These are phyloP conservation scores for Colletotrichum cereale DNA, from an alignment of 2,329 filamentous ascomycete species.

Conservation along the genomic window DNA sequence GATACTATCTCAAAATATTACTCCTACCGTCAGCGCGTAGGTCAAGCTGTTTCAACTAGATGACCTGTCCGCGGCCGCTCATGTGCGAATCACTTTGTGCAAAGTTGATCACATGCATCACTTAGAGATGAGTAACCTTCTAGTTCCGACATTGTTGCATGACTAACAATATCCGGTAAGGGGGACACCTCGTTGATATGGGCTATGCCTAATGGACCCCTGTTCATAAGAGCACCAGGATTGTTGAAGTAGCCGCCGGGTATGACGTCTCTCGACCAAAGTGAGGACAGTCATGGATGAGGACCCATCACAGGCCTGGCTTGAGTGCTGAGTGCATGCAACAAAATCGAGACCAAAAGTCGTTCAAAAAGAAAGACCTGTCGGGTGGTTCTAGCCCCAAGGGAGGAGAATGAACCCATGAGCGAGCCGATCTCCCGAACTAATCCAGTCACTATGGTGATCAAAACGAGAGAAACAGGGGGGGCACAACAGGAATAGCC, in stretches of 20 bases:
- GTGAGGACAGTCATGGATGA: no score
- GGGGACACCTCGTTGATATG: slow-evolving; percentile 6
- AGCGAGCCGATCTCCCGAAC: neutral
- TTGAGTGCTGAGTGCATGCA: neutral
- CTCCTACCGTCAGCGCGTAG: neutral
- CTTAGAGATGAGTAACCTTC: neutral
- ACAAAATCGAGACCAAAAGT: neutral
- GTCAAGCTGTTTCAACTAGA: no score
- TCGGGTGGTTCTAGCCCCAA: neutral
- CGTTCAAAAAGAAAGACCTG: neutral
- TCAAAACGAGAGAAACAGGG: neutral
- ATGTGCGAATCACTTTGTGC: neutral
- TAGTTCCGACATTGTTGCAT: neutral
- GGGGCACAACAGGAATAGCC: neutral
- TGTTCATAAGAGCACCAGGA: neutral
- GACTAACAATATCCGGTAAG: neutral
- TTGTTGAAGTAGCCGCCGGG: neutral
- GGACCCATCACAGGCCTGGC: neutral
- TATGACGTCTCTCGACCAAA: neutral
- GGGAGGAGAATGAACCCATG: no score
- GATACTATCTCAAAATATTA: no score
- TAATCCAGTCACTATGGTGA: neutral
- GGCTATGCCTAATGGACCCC: neutral
- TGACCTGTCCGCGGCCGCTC: neutral
- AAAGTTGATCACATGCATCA: neutral